Evolutionary conservation across 164 flowering plant species (phyloP), one percentile per base, ranked within the genome.

Genomic region (Aristolochia fimbriata): DNA sequence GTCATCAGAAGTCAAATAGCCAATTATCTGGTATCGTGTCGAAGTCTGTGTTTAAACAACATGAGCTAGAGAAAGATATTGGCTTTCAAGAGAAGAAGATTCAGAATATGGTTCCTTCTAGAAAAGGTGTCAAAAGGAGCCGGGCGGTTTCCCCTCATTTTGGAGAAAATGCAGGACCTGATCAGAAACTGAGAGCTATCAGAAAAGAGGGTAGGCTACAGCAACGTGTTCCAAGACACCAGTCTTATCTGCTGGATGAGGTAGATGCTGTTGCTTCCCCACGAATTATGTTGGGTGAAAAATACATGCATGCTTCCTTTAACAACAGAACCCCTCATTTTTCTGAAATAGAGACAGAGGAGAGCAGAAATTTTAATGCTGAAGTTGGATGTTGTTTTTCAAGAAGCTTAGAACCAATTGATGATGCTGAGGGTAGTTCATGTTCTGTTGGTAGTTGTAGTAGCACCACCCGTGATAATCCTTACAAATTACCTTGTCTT

Each of bases 361-460:
- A 73, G 70, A 76, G 74, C 65, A 69, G 55, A 57, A 71, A 75
- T 65, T 47, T 62, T 70, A 73, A 49, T 73, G 76, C 67, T 43
- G 61, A 52, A 59, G 69, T 66, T 65, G 77, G 74, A 50, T 64
- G 65, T 74, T 70, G 66, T 15, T 17, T 23, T 68, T 69, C 71
- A 50, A 67, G 69, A 71, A 57, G 68, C 60, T 57, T 77, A 65
- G 85, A 77, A 63, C 51, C 69, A 53, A 70, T 37, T 37, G 43
- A 51, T 76, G 80, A 76, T 62, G 71, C 72, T 60, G 80, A 79
- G 59, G 76, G 78, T 68, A 70, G 71, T 65, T 57, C 69, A 21
- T 83, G 78, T 73, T 88, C 93, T 59, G 89, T 87, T 65, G 98
- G 80, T 83, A 89, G 98, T 74, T 87, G 96, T 80, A 80, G 86